A percentile compares a stretch with the other conserved stretches of the same genome.
Conservation (phyloP, 176 grass and related monocot genomes). For the Typha latifolia region DNA sequence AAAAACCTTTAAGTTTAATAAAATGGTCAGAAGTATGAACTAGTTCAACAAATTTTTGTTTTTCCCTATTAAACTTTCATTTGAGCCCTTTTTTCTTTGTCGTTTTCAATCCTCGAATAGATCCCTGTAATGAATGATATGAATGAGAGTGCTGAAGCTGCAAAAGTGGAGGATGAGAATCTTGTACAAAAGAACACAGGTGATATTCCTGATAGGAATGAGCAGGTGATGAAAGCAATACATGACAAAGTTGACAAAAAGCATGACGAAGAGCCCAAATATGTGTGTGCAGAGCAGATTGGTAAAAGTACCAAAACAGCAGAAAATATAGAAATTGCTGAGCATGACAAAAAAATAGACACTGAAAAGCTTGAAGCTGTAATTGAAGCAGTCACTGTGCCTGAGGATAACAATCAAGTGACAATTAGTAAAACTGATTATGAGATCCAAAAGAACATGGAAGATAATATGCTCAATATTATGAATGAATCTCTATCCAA, state of each 20-base stretch:
- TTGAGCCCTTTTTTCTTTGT: neutral
- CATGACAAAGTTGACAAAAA: slow-evolving; percentile 12
- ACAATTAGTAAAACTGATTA: neutral
- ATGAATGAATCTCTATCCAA: too few relatives aligned
- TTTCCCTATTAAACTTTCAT: neutral
- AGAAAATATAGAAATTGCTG: neutral
- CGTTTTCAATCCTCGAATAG: slow-evolving; percentile 3
- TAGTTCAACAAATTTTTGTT: neutral
- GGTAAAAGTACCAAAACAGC: neutral
- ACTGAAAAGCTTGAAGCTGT: slow-evolving; percentile 14
- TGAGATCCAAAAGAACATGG: neutral
- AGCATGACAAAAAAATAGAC: slow-evolving; percentile 9
- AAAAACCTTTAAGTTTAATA: neutral
- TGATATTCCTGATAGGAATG: neutral
- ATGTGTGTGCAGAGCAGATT: neutral
- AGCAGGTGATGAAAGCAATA: neutral
- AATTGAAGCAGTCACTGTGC: slow-evolving; percentile 14
- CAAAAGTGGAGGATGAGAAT: slow-evolving; percentile 7
- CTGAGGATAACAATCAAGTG: neutral
- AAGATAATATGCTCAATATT: too few relatives aligned
- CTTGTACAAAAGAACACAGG: neutral
- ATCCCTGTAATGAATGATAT: slow-evolving; percentile 3
- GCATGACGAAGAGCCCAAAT: slow-evolving; percentile 4
- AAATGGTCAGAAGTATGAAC: neutral
- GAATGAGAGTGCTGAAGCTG: slow-evolving; percentile 6